Evolutionary conservation across 2,329 filamentous ascomycete genomes (phyloP), one percentile per base, ranked within the genome.

Genomic region (Aspergillus tamarii): DNA sequence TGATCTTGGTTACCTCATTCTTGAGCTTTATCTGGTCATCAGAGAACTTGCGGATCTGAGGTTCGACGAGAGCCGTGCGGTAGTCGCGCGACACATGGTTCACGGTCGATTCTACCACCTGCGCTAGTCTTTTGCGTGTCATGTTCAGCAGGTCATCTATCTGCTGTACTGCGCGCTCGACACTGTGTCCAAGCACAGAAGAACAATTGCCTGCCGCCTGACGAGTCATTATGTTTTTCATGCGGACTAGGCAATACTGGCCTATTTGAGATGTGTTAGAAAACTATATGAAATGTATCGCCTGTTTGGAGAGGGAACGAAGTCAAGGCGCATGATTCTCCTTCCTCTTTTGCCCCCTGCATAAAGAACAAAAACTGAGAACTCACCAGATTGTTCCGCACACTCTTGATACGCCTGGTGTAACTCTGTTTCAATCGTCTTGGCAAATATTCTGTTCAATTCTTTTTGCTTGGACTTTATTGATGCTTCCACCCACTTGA

Each of bases 311-410:
- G 34, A 36, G 34, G 12, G 34, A 7, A 36, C 5, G 12, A 12
- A 36, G 12, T 7, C 5, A 14, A 36, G 34, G 12, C 5, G 34
- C 12, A 5, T 14, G 12, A 16, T 36, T 14, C 5, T 36, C 34
- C 34, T 36, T 36, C 34, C 34, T 16, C 6, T 14, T 14, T 36
- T 36, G 0, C 5, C 10, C 32, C 32, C 12, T 12, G 5, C 5
- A 36, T 36, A 36, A 36, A 6, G 14, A 36, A 36, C 16, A 36
- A 36, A 2, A 36, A 36, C 12, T 7, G 34, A 36, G 6, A 14
- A 36, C 34, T 23, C 54, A 63, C 60, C 60, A 11, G 3, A 9
- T 23, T 65, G 19, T 3, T 21, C 43, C 5, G 57, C 63, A 41
- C 63, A 62, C 9, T 16, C 36, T 21, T 30, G 4, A 36, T 62